Percentiles rank a stretch among this genome's conserved stretches.
These are phyloP conservation scores for Cladophialophora bantiana DNA, from an alignment of 2,329 filamentous ascomycete species.

Conservation along the genomic window DNA sequence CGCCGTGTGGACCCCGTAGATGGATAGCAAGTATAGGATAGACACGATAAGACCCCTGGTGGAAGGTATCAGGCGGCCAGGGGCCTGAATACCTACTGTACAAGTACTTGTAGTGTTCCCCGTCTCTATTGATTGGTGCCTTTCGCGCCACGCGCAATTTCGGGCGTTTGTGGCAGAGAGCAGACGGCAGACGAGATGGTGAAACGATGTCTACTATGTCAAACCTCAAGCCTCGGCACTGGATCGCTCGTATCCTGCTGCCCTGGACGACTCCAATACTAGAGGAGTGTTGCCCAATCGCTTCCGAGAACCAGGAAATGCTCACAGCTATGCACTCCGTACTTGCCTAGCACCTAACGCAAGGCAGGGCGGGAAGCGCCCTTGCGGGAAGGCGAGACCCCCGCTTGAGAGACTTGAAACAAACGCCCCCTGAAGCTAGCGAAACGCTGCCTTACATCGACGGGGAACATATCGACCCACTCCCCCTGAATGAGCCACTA, in stretches of 20 bases:
- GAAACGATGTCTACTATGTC: neutral
- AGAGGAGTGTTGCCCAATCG: slow-evolving; percentile 5
- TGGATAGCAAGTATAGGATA: neutral
- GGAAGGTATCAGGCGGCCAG: neutral
- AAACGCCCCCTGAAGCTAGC: slow-evolving; percentile 21
- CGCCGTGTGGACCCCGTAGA: neutral
- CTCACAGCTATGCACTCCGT: too few species aligned
- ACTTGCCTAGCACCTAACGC: neutral
- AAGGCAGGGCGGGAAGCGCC: neutral
- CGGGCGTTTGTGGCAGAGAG: slow-evolving; percentile 3
- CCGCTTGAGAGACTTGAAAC: slow-evolving; percentile 23
- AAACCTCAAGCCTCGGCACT: neutral
- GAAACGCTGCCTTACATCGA: neutral
- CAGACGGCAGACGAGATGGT: neutral
- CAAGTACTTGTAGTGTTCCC: neutral
- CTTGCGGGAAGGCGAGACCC: neutral
- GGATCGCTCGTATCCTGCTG: slow-evolving; percentile 18
- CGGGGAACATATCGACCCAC: neutral
- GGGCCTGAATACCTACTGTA: neutral
- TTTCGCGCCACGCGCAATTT: slow-evolving; percentile 12
- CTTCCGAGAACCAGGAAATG: neutral
- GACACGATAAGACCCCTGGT: neutral
- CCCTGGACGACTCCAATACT: slow-evolving; percentile 1
- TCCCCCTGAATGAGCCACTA: neutral
- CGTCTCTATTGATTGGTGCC: slow-evolving; percentile 14